These are phyloP conservation scores for Apiotrichum akiyoshidainum DNA, from an alignment of 1,284 basidiomycete species.

Conservation along the genomic window DNA sequence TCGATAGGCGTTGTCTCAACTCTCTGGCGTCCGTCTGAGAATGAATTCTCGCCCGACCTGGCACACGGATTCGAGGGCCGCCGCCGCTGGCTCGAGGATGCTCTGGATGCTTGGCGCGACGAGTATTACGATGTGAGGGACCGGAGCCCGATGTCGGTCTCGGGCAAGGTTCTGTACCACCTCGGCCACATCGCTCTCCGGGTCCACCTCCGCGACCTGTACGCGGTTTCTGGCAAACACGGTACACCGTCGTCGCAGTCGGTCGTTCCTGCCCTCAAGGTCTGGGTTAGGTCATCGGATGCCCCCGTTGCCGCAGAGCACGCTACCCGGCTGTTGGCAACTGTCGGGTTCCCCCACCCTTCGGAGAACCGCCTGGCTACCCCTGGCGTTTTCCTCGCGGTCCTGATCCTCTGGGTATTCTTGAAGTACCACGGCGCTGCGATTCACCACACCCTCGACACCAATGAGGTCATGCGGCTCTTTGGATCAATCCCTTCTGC, in stretches of 20 bases:
- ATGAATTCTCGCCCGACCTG: background rate
- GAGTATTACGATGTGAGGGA: constrained; percentile 16
- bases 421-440: constrained; percentile 12
- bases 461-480: background rate
- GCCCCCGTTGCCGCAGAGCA: constrained; percentile 17
- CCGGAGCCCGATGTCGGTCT: background rate
- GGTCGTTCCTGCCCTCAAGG: constrained; percentile 11
- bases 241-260: constrained; percentile 11
- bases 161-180: constrained; percentile 19
- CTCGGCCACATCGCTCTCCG: constrained; percentile 25
- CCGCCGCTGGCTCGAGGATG: constrained; percentile 18
- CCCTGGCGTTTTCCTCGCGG: constrained; percentile 20
- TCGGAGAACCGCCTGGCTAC: constrained; percentile 21
- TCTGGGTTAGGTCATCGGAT: constrained; percentile 18
- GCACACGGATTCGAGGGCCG: constrained; percentile 2
- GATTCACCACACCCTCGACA: constrained; percentile 3
- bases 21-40: background rate
- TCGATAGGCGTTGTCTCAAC: background rate
- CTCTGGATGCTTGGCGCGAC: constrained; percentile 20
- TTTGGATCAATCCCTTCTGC: constrained; percentile 1
- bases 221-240: constrained; percentile 20
- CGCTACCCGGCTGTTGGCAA: constrained; percentile 13
- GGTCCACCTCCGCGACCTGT: constrained; percentile 22
- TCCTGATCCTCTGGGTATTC: constrained; percentile 25
- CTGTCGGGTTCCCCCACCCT: constrained; percentile 12